Evolutionary conservation across 495 filamentous ascomycete species (phyloP).

Genomic region (Penicillium lagena): DNA sequence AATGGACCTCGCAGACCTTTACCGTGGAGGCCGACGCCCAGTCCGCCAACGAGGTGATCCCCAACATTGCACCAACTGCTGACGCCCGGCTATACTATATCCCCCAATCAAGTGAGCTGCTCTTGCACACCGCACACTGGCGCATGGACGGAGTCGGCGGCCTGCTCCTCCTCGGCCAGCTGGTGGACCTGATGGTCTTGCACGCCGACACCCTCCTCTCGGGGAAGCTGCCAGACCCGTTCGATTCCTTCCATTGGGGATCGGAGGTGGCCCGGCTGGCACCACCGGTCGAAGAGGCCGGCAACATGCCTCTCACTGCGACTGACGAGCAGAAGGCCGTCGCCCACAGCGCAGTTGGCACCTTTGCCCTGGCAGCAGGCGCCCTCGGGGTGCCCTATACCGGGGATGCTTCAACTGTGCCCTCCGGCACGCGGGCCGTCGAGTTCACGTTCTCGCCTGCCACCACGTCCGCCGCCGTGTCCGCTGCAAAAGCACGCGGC

Average conservation of each 20-base stretch:
- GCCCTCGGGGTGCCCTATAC: constrained; percentile 13
- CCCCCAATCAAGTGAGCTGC: constrained; percentile 8
- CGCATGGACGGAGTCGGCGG: constrained; percentile 24
- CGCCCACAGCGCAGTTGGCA: constrained; percentile 6
- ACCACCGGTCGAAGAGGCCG: constrained; percentile 20
- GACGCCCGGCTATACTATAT: constrained; percentile 17
- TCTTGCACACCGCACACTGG: constrained; percentile 25
- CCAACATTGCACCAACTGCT: constrained; percentile 7
- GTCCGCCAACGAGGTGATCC: constrained; percentile 13
- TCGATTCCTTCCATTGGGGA: constrained; percentile 15
- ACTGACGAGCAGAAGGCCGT: constrained; percentile 4
- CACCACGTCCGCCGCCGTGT: constrained; percentile 7
- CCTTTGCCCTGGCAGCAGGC: constrained; percentile 5
- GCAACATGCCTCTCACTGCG: constrained; percentile 3
- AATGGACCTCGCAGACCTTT: constrained; percentile 23
- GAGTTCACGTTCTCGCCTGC: constrained; percentile 4
- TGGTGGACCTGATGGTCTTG: constrained; percentile 7
- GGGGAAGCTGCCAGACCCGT: constrained; percentile 1
- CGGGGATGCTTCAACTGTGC: constrained; percentile 9
- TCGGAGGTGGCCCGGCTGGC: constrained; percentile 16
- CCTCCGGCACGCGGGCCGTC: constrained; percentile 10
- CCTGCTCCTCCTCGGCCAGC: constrained; percentile 20
- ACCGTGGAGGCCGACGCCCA: constrained; percentile 8
- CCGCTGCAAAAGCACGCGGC: constrained; percentile 7
- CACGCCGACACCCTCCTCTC: constrained; percentile 8